phyloP scores from a whole-genome alignment of 495 filamentous ascomycete genomes.

The Staphylotrichum tortipilum region DNA sequence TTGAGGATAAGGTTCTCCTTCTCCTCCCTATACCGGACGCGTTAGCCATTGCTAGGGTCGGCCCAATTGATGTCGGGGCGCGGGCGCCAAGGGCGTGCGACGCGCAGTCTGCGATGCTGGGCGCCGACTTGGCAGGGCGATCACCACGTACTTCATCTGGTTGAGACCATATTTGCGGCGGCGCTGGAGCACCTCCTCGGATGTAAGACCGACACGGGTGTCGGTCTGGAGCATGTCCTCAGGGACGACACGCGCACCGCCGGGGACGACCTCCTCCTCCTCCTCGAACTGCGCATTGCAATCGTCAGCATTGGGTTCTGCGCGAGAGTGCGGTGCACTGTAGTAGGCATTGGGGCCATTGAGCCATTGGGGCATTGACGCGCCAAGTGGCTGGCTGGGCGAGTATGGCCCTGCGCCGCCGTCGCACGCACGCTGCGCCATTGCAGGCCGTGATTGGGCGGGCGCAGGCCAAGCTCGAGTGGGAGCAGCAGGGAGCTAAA shows the following conservation, averaged over 20 bases:
- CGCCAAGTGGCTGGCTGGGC: neutral
- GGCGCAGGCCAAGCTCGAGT: neutral
- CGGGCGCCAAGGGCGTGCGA: neutral
- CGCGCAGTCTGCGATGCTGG: neutral
- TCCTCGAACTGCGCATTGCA: slow-evolving; percentile 37
- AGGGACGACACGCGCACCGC: slow-evolving; percentile 45
- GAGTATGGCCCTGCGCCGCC: neutral
- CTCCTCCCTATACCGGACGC: slow-evolving; percentile 43
- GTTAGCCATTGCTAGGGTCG: neutral
- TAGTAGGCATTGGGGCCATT: neutral
- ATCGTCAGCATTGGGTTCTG: slow-evolving; percentile 9
- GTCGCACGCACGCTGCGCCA: neutral
- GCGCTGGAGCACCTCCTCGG: slow-evolving; percentile 56
- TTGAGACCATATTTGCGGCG: slow-evolving; percentile 79
- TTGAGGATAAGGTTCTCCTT: slow-evolving; percentile 77
- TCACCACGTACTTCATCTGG: slow-evolving; percentile 52
- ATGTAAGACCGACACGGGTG: slow-evolving; percentile 59
- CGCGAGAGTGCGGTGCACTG: neutral
- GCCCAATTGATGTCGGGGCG: neutral
- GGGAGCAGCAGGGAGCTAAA: neutral
- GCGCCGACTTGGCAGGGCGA: neutral
- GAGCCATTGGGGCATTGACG: neutral
- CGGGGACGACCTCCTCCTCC: slow-evolving; percentile 45
- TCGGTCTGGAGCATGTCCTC: slow-evolving; percentile 62
- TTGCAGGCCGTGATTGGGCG: neutral